phyloP scores from a whole-genome alignment of 129 eudicot species.

The Saussurea involucrata region DNA sequence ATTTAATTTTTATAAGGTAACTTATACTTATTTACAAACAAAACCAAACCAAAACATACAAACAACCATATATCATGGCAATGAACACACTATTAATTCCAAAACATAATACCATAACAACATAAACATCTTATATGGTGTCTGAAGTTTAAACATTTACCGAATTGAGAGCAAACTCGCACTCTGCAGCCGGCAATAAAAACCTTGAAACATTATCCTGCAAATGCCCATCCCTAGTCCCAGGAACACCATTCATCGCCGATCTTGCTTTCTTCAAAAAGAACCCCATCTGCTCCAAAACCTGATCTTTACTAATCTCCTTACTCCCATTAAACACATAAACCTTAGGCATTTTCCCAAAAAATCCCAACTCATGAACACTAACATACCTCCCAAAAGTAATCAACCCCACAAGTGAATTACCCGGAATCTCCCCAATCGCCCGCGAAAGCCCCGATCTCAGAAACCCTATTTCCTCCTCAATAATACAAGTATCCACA shows the following conservation, averaged over 20 bases:
- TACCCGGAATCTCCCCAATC: constrained; percentile 61
- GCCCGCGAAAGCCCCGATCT: constrained; percentile 63
- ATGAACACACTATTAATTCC: not conserved
- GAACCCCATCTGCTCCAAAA: not conserved
- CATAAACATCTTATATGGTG: not conserved
- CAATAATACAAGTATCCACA: constrained; percentile 77
- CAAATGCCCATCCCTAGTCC: not conserved
- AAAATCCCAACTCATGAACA: constrained; percentile 92
- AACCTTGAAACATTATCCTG: constrained; percentile 1
- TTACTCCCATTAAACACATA: constrained; percentile 85
- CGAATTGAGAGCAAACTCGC: constrained; percentile 15
- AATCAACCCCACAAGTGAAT: constrained; percentile 79
- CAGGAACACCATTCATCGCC: not conserved
- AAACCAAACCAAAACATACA: too few species aligned
- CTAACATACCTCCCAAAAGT: constrained; percentile 87
- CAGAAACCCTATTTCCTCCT: constrained; percentile 81
- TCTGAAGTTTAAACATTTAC: constrained; percentile 21
- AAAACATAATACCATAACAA: not conserved
- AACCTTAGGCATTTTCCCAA: constrained; percentile 61
- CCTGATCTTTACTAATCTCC: constrained; percentile 78
- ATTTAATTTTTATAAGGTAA: not conserved
- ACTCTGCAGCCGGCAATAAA: not conserved
- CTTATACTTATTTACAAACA: not conserved
- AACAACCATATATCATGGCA: not conserved
- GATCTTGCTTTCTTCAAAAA: not conserved